Evolutionary conservation across 2,329 filamentous ascomycete genomes (phyloP).

Genomic region (Apiospora kogelbergensis): DNA sequence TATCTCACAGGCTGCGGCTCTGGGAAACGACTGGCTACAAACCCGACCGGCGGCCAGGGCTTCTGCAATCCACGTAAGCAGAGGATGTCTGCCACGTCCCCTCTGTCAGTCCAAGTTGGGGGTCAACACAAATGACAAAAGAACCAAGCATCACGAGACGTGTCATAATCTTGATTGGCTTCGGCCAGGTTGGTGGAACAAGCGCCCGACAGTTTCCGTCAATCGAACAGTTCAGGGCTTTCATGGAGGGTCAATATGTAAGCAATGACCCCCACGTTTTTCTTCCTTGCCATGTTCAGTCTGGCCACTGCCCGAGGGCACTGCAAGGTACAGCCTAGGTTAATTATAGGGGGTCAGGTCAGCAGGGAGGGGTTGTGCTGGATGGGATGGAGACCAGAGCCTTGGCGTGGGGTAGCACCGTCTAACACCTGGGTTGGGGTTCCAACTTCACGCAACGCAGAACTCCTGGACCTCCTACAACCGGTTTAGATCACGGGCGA

Average conservation of each 20-base stretch:
- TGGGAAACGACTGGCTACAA: neutral
- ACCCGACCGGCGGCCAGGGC: neutral
- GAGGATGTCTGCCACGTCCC: neutral
- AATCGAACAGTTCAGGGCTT: neutral
- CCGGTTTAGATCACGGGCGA: neutral
- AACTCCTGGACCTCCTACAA: neutral
- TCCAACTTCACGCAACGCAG: neutral
- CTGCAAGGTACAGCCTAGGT: constrained; percentile 1
- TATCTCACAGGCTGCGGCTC: neutral
- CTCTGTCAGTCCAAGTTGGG: neutral
- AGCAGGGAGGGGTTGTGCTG: neutral
- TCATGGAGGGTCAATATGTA: neutral
- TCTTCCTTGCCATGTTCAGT: neutral
- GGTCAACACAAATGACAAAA: neutral
- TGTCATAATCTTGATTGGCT: neutral
- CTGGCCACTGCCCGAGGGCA: neutral
- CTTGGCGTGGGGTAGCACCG: neutral
- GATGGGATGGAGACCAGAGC: neutral
- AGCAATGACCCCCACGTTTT: neutral
- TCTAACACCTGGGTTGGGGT: neutral
- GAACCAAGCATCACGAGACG: neutral
- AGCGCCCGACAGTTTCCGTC: neutral
- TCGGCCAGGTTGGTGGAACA: too few relatives aligned
- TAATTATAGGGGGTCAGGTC: neutral
- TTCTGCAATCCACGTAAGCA: neutral